phyloP scores from a whole-genome alignment of 805 yeast genomes.

The Saturnispora bothae region DNA sequence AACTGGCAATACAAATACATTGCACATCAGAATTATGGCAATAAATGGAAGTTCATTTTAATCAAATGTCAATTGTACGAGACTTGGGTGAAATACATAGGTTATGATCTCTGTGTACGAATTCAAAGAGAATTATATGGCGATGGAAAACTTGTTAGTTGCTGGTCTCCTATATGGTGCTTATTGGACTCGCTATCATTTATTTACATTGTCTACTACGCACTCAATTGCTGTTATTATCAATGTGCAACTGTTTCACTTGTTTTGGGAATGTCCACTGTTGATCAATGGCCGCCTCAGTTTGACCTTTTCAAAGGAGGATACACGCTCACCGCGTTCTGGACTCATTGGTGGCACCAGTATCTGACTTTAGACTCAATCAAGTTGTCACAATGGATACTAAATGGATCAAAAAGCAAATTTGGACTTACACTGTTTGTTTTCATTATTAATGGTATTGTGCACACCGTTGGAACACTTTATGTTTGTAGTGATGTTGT shows the following conservation, averaged over 20 bases:
- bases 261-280: slow-evolving; percentile 2
- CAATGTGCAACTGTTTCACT: slow-evolving; percentile 4
- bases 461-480: background rate
- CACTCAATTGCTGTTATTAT: slow-evolving; percentile 8
- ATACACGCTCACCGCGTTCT: slow-evolving; percentile 5
- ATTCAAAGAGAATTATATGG: background rate
- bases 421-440: slow-evolving; percentile 54
- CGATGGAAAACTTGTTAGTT: background rate
- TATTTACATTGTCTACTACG: slow-evolving; percentile 6
- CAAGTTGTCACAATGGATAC: slow-evolving; percentile 1
- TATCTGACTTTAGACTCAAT: slow-evolving; percentile 9
- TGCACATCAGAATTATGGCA: background rate
- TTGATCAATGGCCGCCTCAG: slow-evolving; percentile 11
- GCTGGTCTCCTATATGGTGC: background rate
- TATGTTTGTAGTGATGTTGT: background rate
- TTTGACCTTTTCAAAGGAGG: slow-evolving; percentile 8
- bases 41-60: slow-evolving; percentile 8
- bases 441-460: slow-evolving; percentile 35
- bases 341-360: slow-evolving; percentile 14
- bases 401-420: no score
- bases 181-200: background rate
- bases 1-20: slow-evolving; percentile 8
- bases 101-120: slow-evolving; percentile 5
- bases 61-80: slow-evolving; percentile 9
- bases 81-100: slow-evolving; percentile 5